Percentiles rank a stretch among this genome's conserved stretches.
These are phyloP conservation scores for Albugo candida DNA, from an alignment of 352 stramenopile species.

Conservation along the genomic window DNA sequence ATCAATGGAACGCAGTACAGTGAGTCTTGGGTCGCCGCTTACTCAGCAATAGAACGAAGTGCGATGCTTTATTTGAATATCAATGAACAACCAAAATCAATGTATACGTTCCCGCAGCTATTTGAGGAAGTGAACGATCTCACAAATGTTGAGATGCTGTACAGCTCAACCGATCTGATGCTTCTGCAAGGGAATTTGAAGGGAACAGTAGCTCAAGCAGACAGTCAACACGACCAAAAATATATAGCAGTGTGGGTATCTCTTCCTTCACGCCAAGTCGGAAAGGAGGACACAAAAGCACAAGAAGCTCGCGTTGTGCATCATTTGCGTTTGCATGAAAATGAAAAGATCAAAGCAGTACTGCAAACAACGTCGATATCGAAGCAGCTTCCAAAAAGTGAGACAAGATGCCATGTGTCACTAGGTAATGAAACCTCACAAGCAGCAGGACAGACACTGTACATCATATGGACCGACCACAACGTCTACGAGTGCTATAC, in stretches of 20 bases:
- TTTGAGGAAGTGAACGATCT: constrained; percentile 14
- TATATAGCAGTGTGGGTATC: constrained; percentile 59
- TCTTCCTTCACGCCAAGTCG: constrained; percentile 37
- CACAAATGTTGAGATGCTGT: constrained; percentile 37
- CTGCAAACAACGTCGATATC: constrained; percentile 27
- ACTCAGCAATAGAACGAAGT: constrained; percentile 27
- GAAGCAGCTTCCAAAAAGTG: too few species aligned
- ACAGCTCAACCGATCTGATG: constrained; percentile 68
- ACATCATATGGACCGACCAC: constrained; percentile 60
- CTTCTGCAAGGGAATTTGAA: constrained; percentile 38
- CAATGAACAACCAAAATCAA: constrained; percentile 44
- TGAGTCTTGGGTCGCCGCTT: constrained; percentile 53
- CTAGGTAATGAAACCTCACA: constrained; percentile 7
- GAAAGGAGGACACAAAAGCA: constrained; percentile 21
- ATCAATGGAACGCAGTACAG: constrained; percentile 53
- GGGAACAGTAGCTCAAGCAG: constrained; percentile 7
- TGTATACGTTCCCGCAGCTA: constrained; percentile 42
- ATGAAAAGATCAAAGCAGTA: constrained; percentile 51
- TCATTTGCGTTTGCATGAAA: constrained; percentile 46
- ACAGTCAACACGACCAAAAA: background rate
- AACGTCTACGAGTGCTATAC: constrained; percentile 73
- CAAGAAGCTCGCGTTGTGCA: constrained; percentile 57
- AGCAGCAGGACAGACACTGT: constrained; percentile 26
- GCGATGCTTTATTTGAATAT: constrained; percentile 62
- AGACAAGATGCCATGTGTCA: constrained; percentile 2